Conservation (phyloP, 2,329 filamentous ascomycete species). For the Penicillium occitanis region DNA sequence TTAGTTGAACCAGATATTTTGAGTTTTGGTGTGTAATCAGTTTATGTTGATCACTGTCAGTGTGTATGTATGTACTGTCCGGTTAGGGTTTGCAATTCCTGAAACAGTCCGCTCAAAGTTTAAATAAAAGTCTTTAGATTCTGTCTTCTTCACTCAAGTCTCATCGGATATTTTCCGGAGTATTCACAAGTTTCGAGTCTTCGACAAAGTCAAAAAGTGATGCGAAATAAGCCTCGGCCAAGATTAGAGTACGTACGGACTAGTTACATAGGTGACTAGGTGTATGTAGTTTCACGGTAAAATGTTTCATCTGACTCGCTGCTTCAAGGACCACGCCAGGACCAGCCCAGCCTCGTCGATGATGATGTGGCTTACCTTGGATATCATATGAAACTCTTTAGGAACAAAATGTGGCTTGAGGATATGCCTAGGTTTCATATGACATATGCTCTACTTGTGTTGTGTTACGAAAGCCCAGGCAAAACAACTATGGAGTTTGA, state of each 20-base stretch:
- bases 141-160: background rate
- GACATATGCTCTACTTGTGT: background rate
- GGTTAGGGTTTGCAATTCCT: background rate
- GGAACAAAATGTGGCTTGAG: background rate
- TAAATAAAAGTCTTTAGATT: background rate
- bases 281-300: background rate
- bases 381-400: background rate
- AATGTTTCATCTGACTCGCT: background rate
- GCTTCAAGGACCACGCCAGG: background rate
- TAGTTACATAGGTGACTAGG: too few relatives aligned
- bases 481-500: background rate
- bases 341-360: background rate
- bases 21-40: background rate
- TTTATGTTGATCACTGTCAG: background rate
- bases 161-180: background rate
- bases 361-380: background rate
- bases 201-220: background rate
- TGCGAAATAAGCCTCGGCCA: background rate
- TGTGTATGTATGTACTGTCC: background rate
- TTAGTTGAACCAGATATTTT: background rate
- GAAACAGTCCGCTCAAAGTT: conserved; percentile 1
- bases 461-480: background rate
- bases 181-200: background rate
- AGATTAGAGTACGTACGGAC: background rate
- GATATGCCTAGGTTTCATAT: conserved; percentile 1